Conservation (phyloP, 2,329 filamentous ascomycete genomes). For the Xylariaceae sp. region DNA sequence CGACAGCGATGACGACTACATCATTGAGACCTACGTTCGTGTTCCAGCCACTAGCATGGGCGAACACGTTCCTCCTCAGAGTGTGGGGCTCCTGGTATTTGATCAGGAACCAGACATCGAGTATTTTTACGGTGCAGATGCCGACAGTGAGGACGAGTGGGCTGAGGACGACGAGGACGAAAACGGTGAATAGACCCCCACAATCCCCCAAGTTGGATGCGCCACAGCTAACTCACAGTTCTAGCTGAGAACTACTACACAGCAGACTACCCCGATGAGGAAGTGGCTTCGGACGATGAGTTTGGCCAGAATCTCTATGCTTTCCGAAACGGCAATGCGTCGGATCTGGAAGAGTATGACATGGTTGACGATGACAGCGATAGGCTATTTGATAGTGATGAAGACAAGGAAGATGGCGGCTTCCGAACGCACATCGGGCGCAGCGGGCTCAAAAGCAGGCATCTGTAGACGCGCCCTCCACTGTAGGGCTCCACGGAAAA, state of each 20-base stretch:
- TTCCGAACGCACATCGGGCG: constrained; percentile 37
- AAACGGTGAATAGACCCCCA: constrained; percentile 48
- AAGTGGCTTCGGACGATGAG: constrained; percentile 70
- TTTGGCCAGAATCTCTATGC: constrained; percentile 55
- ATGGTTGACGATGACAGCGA: constrained; percentile 37
- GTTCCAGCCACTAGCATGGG: constrained; percentile 53
- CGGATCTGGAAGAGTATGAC: constrained; percentile 55
- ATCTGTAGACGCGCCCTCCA: constrained; percentile 18
- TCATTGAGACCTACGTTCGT: constrained; percentile 64
- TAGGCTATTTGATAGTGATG: constrained; percentile 16
- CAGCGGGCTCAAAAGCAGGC: constrained; percentile 34
- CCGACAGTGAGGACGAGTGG: constrained; percentile 60
- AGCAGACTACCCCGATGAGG: constrained; percentile 78
- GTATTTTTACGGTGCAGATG: constrained; percentile 59
- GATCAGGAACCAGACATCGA: constrained; percentile 57
- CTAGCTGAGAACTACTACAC: constrained; percentile 74
- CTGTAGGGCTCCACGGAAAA: too few relatives aligned
- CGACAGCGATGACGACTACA: constrained; percentile 54
- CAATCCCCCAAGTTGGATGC: not conserved
- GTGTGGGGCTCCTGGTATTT: constrained; percentile 56
- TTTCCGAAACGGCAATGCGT: constrained; percentile 52
- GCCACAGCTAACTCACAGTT: constrained; percentile 6
- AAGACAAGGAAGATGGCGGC: constrained; percentile 28
- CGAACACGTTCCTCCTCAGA: constrained; percentile 45
- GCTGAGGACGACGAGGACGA: constrained; percentile 62